These are phyloP conservation scores for Kwoniella sp. DNA, from an alignment of 768 basidiomycete species.

Conservation along the genomic window DNA sequence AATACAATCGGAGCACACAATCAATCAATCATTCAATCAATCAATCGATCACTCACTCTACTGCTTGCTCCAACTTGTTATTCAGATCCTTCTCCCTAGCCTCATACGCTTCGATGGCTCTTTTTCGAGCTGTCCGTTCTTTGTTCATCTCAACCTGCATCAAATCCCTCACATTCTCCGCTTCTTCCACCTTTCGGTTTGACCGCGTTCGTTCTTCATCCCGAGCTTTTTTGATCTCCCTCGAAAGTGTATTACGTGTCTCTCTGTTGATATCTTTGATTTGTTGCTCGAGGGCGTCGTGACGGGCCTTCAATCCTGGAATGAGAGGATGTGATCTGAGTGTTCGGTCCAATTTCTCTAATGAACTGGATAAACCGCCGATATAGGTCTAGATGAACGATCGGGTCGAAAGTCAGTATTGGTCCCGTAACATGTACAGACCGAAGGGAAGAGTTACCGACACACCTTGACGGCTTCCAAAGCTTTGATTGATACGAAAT, in stretches of 20 bases:
- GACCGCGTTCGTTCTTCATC: constrained; percentile 25
- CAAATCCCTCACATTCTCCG: constrained; percentile 26
- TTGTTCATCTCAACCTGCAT: constrained; percentile 27
- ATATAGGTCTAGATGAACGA: constrained; percentile 28
- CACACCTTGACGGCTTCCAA: constrained; percentile 35
- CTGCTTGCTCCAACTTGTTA: constrained; percentile 14
- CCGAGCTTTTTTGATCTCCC: constrained; percentile 18
- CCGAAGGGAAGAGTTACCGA: too few relatives aligned
- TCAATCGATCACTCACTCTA: constrained; percentile 12
- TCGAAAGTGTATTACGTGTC: constrained; percentile 6
- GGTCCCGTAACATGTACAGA: too few relatives aligned
- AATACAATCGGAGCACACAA: too few relatives aligned
- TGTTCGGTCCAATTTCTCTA: constrained; percentile 22
- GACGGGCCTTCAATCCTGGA: constrained; percentile 15
- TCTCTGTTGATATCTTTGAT: constrained; percentile 2
- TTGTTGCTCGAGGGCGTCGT: neutral
- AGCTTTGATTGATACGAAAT: constrained; percentile 31
- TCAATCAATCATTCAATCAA: too few relatives aligned
- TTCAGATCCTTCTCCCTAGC: constrained; percentile 26
- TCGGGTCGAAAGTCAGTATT: too few relatives aligned
- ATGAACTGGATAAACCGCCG: constrained; percentile 25
- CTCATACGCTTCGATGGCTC: constrained; percentile 6
- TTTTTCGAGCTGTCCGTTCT: constrained; percentile 16
- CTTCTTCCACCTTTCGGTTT: constrained; percentile 27
- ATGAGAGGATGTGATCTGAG: constrained; percentile 29